Percentiles rank a stretch among this genome's conserved stretches.
Evolutionary conservation across 768 basidiomycete genomes (phyloP).

Genomic region (Leccinum truebloodii): DNA sequence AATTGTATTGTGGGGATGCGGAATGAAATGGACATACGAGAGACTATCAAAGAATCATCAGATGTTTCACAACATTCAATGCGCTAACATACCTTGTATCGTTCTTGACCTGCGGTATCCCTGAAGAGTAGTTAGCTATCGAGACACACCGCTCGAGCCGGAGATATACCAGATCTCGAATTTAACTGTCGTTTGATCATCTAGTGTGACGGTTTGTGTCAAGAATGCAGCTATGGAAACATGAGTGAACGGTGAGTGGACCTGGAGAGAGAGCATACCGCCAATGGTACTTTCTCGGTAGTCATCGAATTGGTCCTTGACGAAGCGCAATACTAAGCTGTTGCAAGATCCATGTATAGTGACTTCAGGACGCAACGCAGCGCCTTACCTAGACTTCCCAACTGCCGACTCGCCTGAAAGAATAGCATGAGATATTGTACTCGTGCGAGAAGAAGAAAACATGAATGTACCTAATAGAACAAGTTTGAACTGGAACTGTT

Average conservation of each 20-base stretch:
- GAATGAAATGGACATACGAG: constrained; percentile 40
- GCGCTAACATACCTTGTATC: constrained; percentile 70
- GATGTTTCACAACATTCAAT: neutral
- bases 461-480: constrained; percentile 76
- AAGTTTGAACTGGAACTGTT: constrained; percentile 94
- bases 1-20: neutral
- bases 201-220: constrained; percentile 93
- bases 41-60: constrained; percentile 33
- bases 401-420: constrained; percentile 91
- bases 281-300: constrained; percentile 95
- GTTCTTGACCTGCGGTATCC: constrained; percentile 96
- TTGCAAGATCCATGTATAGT: constrained; percentile 26
- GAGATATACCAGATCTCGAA: constrained; percentile 90
- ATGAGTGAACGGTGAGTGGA: constrained; percentile 18
- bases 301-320: constrained; percentile 95
- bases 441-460: constrained; percentile 2
- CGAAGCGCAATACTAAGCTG: constrained; percentile 93
- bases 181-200: constrained; percentile 90
- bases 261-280: constrained; percentile 43
- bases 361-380: constrained; percentile 17
- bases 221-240: constrained; percentile 81
- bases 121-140: constrained; percentile 38
- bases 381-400: constrained; percentile 84
- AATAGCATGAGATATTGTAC: constrained; percentile 11
- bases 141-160: neutral